These are phyloP conservation scores for Sesbania bispinosa DNA, from an alignment of 306 rosid species.

Conservation along the genomic window DNA sequence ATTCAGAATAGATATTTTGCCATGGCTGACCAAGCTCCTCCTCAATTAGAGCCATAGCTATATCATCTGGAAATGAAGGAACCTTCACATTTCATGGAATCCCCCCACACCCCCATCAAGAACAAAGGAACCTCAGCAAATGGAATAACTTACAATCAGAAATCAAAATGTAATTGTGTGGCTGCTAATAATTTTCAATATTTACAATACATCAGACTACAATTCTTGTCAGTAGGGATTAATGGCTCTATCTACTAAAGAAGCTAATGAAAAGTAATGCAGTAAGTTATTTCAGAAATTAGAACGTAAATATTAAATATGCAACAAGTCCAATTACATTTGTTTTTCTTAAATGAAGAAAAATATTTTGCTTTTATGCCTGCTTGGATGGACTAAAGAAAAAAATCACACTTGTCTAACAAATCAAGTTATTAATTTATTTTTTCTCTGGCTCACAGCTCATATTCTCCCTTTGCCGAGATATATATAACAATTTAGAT, in stretches of 20 bases:
- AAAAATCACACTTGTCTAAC: slow-evolving; percentile 15
- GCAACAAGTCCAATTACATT: background rate
- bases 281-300: slow-evolving; percentile 24
- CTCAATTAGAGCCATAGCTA: slow-evolving; percentile 93
- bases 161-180: slow-evolving; percentile 7
- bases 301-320: background rate
- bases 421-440: background rate
- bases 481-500: background rate
- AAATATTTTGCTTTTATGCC: background rate
- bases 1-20: slow-evolving; percentile 83
- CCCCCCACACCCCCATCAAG: slow-evolving; percentile 33
- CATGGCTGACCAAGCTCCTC: slow-evolving; percentile 99
- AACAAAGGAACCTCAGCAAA: slow-evolving; percentile 38
- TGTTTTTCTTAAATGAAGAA: slow-evolving; percentile 3
- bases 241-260: slow-evolving; percentile 1
- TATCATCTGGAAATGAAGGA: slow-evolving; percentile 96
- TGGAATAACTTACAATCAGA: background rate
- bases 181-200: slow-evolving; percentile 1
- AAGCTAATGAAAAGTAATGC: background rate
- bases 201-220: background rate
- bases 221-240: background rate
- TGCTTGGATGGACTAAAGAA: slow-evolving; percentile 4
- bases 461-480: background rate
- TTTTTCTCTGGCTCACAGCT: background rate
- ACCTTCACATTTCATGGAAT: slow-evolving; percentile 57